phyloP scores from a whole-genome alignment of 176 grass and related monocot genomes.

The Tillandsia leiboldiana region DNA sequence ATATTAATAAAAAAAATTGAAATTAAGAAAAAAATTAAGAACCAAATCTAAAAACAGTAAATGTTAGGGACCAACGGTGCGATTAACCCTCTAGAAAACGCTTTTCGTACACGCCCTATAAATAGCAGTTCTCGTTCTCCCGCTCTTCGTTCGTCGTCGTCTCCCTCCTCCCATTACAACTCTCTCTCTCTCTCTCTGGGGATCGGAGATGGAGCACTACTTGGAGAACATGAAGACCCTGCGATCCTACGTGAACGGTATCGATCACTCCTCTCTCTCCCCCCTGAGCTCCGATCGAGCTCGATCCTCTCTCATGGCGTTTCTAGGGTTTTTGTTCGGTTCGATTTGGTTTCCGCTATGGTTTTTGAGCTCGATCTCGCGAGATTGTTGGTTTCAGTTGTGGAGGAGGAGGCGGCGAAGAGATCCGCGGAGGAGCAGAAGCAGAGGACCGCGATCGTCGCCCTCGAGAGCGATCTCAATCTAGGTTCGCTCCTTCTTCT shows the following conservation, averaged over 20 bases:
- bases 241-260: conserved; percentile 72
- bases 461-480: conserved; percentile 39
- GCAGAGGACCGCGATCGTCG: conserved; percentile 52
- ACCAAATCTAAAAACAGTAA: too few species aligned
- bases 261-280: neutral
- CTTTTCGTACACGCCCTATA: too few species aligned
- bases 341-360: neutral
- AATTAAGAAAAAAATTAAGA: too few species aligned
- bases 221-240: conserved; percentile 71
- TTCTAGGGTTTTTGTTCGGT: neutral
- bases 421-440: conserved; percentile 74
- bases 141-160: too few species aligned
- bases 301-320: conserved; percentile 6
- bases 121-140: too few species aligned
- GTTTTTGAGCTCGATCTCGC: too few species aligned
- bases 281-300: neutral
- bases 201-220: conserved; percentile 65
- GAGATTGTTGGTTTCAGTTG: conserved; percentile 26
- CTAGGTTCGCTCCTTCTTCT: conserved; percentile 31
- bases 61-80: too few species aligned
- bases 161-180: too few species aligned
- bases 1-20: too few species aligned
- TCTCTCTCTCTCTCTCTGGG: neutral
- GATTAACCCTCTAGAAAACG: too few species aligned
- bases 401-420: conserved; percentile 71